Conservation (phyloP, 768 basidiomycete genomes). For the Fomitopsis pulvina region DNA sequence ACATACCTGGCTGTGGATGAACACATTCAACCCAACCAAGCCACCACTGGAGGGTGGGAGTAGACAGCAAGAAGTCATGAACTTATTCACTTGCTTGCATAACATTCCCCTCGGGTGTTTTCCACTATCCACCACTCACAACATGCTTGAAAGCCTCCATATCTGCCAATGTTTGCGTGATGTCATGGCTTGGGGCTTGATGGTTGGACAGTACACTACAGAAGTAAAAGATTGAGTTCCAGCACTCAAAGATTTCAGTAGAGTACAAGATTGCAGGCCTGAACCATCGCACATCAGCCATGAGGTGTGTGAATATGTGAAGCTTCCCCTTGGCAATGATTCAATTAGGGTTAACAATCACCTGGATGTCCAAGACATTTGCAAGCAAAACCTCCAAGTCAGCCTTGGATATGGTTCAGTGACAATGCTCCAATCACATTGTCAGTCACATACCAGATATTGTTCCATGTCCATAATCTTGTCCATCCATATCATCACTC, state of each 20-base stretch:
- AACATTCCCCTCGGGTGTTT: neutral
- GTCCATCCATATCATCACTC: slow-evolving; percentile 10
- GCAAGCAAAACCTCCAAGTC: slow-evolving; percentile 10
- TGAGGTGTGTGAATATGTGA: slow-evolving; percentile 12
- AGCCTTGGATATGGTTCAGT: too few species aligned
- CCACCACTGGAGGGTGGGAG: too few species aligned
- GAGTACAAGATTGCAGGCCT: slow-evolving; percentile 28
- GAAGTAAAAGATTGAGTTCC: slow-evolving; percentile 34
- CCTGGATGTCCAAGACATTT: slow-evolving; percentile 13
- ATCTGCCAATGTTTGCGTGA: slow-evolving; percentile 9
- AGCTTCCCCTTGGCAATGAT: slow-evolving; percentile 15
- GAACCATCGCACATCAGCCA: slow-evolving; percentile 17
- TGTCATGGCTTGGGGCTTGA: slow-evolving; percentile 27
- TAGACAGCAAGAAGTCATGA: too few species aligned
- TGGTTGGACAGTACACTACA: slow-evolving; percentile 38
- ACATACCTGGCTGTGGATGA: too few species aligned
- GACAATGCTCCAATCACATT: too few species aligned
- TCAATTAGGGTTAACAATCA: slow-evolving; percentile 7
- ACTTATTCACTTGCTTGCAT: too few species aligned
- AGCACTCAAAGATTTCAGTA: slow-evolving; percentile 36
- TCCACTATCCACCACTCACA: slow-evolving; percentile 19
- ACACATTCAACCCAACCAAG: too few species aligned
- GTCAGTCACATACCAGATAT: slow-evolving; percentile 13
- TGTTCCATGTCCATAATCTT: slow-evolving; percentile 8
- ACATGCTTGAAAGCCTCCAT: slow-evolving; percentile 20